phyloP scores from a whole-genome alignment of 1,284 basidiomycete species.

The Sporisorium graminicola region DNA sequence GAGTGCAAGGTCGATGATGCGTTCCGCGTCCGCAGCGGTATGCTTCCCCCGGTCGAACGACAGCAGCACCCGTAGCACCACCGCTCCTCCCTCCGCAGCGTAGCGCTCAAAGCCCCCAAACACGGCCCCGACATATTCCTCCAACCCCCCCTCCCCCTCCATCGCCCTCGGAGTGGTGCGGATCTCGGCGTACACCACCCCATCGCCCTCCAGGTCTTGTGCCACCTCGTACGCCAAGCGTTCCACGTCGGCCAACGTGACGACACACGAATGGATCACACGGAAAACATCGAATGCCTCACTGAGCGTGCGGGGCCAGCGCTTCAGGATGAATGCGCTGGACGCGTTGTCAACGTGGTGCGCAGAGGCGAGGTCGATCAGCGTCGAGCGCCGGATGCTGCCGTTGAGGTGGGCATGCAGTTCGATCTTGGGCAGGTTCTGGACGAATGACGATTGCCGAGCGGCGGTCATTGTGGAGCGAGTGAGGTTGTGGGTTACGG shows the following conservation, averaged over 20 bases:
- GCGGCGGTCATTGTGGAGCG: background rate
- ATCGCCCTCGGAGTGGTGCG: slow-evolving; percentile 40
- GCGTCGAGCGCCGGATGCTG: slow-evolving; percentile 46
- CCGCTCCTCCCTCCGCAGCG: background rate
- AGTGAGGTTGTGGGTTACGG: background rate
- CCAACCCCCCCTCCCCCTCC: background rate
- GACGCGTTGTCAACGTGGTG: slow-evolving; percentile 10
- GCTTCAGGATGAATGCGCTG: slow-evolving; percentile 18
- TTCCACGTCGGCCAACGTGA: slow-evolving; percentile 22
- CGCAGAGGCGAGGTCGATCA: slow-evolving; percentile 20
- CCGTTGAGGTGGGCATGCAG: slow-evolving; percentile 57
- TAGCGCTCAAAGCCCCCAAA: slow-evolving; percentile 20
- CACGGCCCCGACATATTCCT: slow-evolving; percentile 28
- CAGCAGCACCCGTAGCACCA: slow-evolving; percentile 30
- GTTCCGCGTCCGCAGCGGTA: background rate
- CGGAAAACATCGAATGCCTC: slow-evolving; percentile 45
- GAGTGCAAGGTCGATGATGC: slow-evolving; percentile 28
- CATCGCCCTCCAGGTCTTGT: slow-evolving; percentile 39
- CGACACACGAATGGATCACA: slow-evolving; percentile 41
- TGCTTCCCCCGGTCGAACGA: slow-evolving; percentile 47
- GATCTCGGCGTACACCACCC: slow-evolving; percentile 53
- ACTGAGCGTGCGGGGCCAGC: slow-evolving; percentile 29
- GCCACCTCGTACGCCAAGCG: slow-evolving; percentile 37
- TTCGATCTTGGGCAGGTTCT: slow-evolving; percentile 43
- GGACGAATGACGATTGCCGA: slow-evolving; percentile 2